These are phyloP conservation scores for Aspergillus pseudonomiae DNA, from an alignment of 2,329 filamentous ascomycete genomes.

Conservation along the genomic window DNA sequence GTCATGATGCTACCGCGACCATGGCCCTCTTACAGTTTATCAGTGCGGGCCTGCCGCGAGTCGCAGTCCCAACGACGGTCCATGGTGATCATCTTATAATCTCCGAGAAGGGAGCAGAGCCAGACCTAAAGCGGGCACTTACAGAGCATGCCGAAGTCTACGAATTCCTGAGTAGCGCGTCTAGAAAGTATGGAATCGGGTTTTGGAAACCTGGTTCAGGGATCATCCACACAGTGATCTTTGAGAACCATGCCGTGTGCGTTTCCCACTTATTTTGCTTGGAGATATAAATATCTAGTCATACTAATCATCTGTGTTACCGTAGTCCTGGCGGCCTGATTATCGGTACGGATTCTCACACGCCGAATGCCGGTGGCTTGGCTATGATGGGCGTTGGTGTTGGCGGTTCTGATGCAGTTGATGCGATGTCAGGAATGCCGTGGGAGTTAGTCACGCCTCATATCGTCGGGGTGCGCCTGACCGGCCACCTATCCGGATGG, in stretches of 20 bases:
- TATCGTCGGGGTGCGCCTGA: slow-evolving; percentile 17
- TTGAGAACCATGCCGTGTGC: too few species aligned
- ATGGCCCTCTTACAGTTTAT: slow-evolving; percentile 50
- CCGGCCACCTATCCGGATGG: slow-evolving; percentile 71
- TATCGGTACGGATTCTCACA: slow-evolving; percentile 95
- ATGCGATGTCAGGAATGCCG: too few species aligned
- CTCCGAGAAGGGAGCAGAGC: slow-evolving; percentile 13
- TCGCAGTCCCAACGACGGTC: slow-evolving; percentile 43
- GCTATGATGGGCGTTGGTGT: slow-evolving; percentile 93
- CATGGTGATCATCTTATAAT: slow-evolving; percentile 47
- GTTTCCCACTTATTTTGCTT: too few species aligned
- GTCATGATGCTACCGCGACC: slow-evolving; percentile 48
- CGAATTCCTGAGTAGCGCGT: slow-evolving; percentile 42
- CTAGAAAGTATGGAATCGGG: slow-evolving; percentile 52
- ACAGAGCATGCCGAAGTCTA: slow-evolving; percentile 43
- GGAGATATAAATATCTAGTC: fast-evolving
- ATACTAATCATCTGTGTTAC: too few species aligned
- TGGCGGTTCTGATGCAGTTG: slow-evolving; percentile 84
- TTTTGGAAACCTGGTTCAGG: slow-evolving; percentile 40
- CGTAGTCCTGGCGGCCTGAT: slow-evolving; percentile 79
- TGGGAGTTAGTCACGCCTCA: too few species aligned
- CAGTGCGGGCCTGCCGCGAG: slow-evolving; percentile 43
- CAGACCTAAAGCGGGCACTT: slow-evolving; percentile 31
- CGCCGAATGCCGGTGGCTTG: slow-evolving; percentile 90
- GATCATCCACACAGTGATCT: too few species aligned